A percentile compares a stretch with the other conserved stretches of the same genome.
Conservation (phyloP, 2,329 filamentous ascomycete species). For the Epichloe aotearoae region DNA sequence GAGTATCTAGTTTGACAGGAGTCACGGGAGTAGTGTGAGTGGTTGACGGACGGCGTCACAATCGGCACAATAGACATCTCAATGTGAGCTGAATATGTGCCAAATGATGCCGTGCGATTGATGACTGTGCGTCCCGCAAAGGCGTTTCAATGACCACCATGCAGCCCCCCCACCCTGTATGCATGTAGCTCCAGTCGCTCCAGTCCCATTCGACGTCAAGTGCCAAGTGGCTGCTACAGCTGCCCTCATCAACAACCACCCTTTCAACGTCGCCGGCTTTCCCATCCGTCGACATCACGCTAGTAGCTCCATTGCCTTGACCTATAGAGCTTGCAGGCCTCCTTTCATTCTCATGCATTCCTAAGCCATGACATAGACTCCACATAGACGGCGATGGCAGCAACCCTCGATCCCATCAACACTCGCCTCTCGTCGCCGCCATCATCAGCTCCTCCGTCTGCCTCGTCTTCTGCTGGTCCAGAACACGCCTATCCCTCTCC, state of each 20-base stretch:
- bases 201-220: neutral
- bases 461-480: neutral
- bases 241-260: neutral
- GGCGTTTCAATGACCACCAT: neutral
- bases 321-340: neutral
- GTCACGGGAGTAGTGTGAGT: no score
- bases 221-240: neutral
- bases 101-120: no score
- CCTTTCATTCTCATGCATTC: neutral
- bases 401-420: slow-evolving; percentile 12
- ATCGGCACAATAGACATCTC: no score
- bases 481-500: slow-evolving; percentile 1
- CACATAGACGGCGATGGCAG: slow-evolving; percentile 11
- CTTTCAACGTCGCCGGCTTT: neutral
- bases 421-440: slow-evolving; percentile 7
- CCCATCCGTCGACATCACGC: neutral
- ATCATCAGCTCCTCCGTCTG: slow-evolving; percentile 2
- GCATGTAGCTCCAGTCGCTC: neutral
- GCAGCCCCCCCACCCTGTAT: neutral
- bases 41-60: no score
- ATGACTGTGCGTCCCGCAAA: no score
- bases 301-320: neutral
- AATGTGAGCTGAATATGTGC: no score
- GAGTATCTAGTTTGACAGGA: slow-evolving; percentile 16
- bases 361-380: slow-evolving; percentile 1